A percentile compares a stretch with the other conserved stretches of the same genome.
phyloP scores from a whole-genome alignment of 495 filamentous ascomycete genomes.

The Aspergillus cavernicola region DNA sequence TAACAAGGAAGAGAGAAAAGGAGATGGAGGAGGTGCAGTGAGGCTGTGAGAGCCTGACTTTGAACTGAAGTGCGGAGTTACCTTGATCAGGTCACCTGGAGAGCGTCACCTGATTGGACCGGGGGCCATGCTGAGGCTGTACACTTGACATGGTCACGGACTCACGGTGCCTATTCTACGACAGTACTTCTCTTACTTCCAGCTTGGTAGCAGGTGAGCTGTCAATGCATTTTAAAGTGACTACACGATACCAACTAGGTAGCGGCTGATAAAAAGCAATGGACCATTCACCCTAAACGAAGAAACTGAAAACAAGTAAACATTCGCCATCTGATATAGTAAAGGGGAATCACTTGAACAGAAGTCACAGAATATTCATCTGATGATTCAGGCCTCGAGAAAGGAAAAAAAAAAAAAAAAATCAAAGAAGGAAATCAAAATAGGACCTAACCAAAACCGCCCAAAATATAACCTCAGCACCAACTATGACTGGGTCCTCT shows the following conservation, averaged over 20 bases:
- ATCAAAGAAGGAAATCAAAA: not conserved
- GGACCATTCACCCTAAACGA: not conserved
- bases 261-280: too few relatives aligned
- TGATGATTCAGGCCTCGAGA: slow-evolving; percentile 11
- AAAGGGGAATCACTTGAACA: slow-evolving; percentile 28
- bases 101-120: slow-evolving; percentile 14
- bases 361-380: slow-evolving; percentile 18
- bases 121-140: not conserved
- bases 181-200: too few relatives aligned
- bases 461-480: slow-evolving; percentile 12
- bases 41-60: not conserved
- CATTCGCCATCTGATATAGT: slow-evolving; percentile 12
- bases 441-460: not conserved
- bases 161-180: too few relatives aligned
- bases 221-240: too few relatives aligned
- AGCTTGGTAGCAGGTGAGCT: too few relatives aligned
- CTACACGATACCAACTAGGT: too few relatives aligned
- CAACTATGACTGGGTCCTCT: slow-evolving; percentile 31
- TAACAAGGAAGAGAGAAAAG: not conserved
- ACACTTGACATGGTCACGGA: too few relatives aligned
- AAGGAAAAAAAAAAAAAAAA: not conserved
- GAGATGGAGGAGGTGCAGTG: not conserved
- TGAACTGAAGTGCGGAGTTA: not conserved
- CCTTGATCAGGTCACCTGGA: slow-evolving; percentile 10
- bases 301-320: not conserved